Base-by-base conservation (phyloP, 192 early-diverging fungal species). In the Backusella sp. region DNA sequence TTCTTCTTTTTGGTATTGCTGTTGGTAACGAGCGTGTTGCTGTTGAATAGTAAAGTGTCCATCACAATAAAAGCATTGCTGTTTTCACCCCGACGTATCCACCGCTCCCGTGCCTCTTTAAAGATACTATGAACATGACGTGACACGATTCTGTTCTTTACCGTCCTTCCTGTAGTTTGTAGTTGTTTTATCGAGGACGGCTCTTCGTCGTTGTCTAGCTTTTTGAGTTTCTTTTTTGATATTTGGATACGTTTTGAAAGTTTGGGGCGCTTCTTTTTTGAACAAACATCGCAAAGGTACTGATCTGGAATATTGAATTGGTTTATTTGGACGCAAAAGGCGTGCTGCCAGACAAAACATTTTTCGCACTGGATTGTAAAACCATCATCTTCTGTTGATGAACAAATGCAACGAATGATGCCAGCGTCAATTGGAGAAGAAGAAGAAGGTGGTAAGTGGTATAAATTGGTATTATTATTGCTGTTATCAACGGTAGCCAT, bases 321-420 rank as follows among this genome's bases (percentile, higher is more conserved):
- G 41, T 88, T 85, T 46, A 93, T 87, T 14, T 84, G 83, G 14
- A 99, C 92, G 79, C 98, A 99, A 26, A 90, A 87, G 6, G 90
- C 91, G 81, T 99, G 98, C 77, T 99, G 98, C 98, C 98, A 99
- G 5, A 96, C 94, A 6, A 88, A 76, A 79, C 98, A 99, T 66
- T 88, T 83, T 66, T 99, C 98, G 81, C 98, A 99, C 73, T 98
- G 95, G 56, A 99, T 95, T 7, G 98, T 98, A 59, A 92, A 97
- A 15, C 98, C 98, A 86, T 99, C 98, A 86, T 99, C 98, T 73
- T 97, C 93, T 56, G 86, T 87, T 73, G 86, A 90, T 26, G 86
- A 85, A 82, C 98, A 99, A 70, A 99, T 96, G 83, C 98, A 99
- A 23, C 96, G 93, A 86, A 99, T 99, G 52, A 92, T 86, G 1